Conservation (phyloP, 1,284 basidiomycete species). For the Takashimella tepidaria region DNA sequence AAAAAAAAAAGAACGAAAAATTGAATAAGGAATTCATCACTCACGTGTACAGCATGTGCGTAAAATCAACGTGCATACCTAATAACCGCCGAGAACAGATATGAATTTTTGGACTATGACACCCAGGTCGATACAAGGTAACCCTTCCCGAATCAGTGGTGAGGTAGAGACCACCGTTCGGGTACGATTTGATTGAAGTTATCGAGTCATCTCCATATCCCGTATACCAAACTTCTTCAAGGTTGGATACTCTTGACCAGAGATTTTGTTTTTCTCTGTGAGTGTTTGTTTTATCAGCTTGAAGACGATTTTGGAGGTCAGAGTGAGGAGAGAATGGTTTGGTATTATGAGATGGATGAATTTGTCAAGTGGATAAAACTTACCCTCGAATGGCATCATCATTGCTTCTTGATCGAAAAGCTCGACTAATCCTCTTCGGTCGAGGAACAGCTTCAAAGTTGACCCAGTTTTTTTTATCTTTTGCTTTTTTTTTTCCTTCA, state of each 20-base stretch:
- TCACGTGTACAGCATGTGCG: neutral
- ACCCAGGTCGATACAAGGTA: conserved; percentile 13
- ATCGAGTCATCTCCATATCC: neutral
- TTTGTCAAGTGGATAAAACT: too few species aligned
- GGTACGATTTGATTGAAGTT: neutral
- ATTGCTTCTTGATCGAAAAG: neutral
- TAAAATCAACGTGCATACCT: neutral
- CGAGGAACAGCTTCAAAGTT: neutral
- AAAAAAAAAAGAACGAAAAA: too few species aligned
- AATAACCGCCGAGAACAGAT: neutral
- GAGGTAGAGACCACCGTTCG: conserved; percentile 5
- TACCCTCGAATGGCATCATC: neutral
- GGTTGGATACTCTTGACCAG: too few species aligned
- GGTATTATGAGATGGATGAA: too few species aligned
- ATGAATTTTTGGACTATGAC: neutral
- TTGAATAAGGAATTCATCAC: too few species aligned
- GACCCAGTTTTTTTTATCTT: neutral
- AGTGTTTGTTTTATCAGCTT: too few species aligned
- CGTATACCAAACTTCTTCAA: neutral
- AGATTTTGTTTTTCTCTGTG: too few species aligned
- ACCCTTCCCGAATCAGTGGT: conserved; percentile 40
- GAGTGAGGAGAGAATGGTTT: too few species aligned
- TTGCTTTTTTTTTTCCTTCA: neutral
- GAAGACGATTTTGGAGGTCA: too few species aligned
- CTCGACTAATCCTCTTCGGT: neutral